These are phyloP conservation scores for Vachellia pachyceras DNA, from an alignment of 306 rosid genomes.

Conservation along the genomic window DNA sequence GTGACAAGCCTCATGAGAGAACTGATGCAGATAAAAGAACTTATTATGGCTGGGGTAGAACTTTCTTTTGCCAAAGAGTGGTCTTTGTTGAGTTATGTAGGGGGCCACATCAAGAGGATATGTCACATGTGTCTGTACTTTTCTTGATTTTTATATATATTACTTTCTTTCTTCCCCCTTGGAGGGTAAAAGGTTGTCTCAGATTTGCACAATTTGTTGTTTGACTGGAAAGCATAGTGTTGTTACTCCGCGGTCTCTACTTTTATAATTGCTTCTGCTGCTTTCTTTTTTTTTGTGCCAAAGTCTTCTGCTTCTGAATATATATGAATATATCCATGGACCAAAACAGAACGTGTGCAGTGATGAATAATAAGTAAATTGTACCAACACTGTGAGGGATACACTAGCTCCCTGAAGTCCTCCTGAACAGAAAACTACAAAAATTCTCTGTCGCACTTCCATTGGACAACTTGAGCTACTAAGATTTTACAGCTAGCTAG, in stretches of 20 bases:
- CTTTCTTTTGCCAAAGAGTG: conserved; percentile 49
- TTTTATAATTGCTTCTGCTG: conserved; percentile 46
- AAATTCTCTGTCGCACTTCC: conserved; percentile 2
- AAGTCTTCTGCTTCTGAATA: no score
- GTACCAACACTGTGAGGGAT: conserved; percentile 9
- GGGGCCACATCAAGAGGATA: conserved; percentile 74
- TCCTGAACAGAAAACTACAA: conserved; percentile 22
- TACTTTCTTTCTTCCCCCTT: conserved; percentile 46
- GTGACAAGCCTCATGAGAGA: conserved; percentile 56
- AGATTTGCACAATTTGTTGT: conserved; percentile 66
- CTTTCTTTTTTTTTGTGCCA: no score
- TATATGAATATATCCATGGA: conserved; percentile 46
- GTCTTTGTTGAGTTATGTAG: conserved; percentile 54
- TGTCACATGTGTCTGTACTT: conserved; percentile 60
- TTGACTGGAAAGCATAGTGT: conserved; percentile 72
- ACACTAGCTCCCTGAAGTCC: conserved; percentile 2
- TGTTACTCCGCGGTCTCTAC: conserved; percentile 40
- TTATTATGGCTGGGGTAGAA: conserved; percentile 74
- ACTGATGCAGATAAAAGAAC: conserved; percentile 51
- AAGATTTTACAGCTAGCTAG: neutral
- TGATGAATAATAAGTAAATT: conserved; percentile 38
- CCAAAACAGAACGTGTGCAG: conserved; percentile 48
- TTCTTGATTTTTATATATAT: conserved; percentile 45
- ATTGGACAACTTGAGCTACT: conserved; percentile 12
- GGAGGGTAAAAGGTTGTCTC: conserved; percentile 81